Base-by-base conservation (phyloP, 208 protist genomes). In the Leishmania tropica region DNA sequence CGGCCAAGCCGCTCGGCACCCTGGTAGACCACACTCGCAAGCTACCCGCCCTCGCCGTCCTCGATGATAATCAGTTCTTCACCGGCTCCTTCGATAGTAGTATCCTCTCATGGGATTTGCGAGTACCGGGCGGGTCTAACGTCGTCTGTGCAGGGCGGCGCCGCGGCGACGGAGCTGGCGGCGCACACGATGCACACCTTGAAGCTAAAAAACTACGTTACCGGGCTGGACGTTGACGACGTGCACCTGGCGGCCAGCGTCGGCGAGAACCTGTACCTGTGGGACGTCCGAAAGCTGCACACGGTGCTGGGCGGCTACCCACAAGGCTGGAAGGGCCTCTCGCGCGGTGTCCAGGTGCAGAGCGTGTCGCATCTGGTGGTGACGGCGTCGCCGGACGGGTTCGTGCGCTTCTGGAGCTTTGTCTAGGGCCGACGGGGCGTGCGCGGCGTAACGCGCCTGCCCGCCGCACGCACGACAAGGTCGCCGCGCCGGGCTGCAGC, bases 41-140 rank as follows among this genome's bases (percentile, higher is more conserved):
- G 88, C 77, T 96, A 21, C 90, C 94, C n/a, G 87, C 94, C 13
- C 84, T 97, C 47, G 85, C 94, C 51, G 87, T 96, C 42, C 87
- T 89, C 5, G 90, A 95, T 53, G 85, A 91, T 70, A 88, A 91
- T 53, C 88, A 95, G 60, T 96, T 95, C 76, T 96, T 97, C 80
- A 95, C 90, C 5, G 94, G 94, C 28, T 87, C 87, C 56, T 96
- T 96, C 81, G 94, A 97, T 76, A 91, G 90, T 77, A 92, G 76
- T 71, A 93, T 97, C 79, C 83, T 92, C n/a, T 94, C 87, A 21
- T 97, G 94, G 91, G 94, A 97, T 82, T 82, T 93, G 74, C 90
- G 94, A 17, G 84, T 88, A 75, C 87, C 90, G 2, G 85, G 82
- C 47, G 89, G 83, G n/a, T n/a, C n/a, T 91, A 51, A 84, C 79